Conservation (phyloP, 1,284 basidiomycete genomes). For the Boletus smithii region DNA sequence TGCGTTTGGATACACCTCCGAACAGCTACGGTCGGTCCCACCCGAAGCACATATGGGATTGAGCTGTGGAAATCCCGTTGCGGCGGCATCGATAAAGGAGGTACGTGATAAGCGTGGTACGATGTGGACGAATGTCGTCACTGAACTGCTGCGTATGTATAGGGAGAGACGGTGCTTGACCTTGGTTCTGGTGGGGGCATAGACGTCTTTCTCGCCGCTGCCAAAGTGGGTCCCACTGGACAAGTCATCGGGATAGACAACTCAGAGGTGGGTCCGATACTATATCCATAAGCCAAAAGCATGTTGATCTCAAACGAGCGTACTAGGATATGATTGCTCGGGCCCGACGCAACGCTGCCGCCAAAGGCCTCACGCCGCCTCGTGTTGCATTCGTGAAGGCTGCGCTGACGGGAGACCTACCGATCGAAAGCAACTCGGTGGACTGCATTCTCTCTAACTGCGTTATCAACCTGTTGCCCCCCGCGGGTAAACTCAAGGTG, state of each 20-base stretch:
- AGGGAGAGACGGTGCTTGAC: slow-evolving; percentile 55
- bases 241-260: slow-evolving; percentile 52
- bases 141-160: no score
- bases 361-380: slow-evolving; percentile 40
- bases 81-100: no score
- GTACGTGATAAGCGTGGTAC: no score
- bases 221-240: slow-evolving; percentile 46
- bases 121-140: no score
- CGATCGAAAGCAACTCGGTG: slow-evolving; percentile 43
- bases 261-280: slow-evolving; percentile 37
- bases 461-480: slow-evolving; percentile 49
- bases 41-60: no score
- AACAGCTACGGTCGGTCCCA: no score
- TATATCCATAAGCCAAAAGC: no score
- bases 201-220: slow-evolving; percentile 50
- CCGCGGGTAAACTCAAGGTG: slow-evolving; percentile 38
- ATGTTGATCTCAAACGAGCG: not conserved
- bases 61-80: no score
- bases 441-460: slow-evolving; percentile 57
- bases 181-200: slow-evolving; percentile 54
- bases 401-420: slow-evolving; percentile 41
- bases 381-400: slow-evolving; percentile 47
- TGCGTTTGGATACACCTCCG: no score
- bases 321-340: slow-evolving; percentile 47
- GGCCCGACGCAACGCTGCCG: slow-evolving; percentile 44